A percentile compares a stretch with the other conserved stretches of the same genome.
Evolutionary conservation across 345 rosid genomes (phyloP).

Genomic region (Lenwebbia sp.): DNA sequence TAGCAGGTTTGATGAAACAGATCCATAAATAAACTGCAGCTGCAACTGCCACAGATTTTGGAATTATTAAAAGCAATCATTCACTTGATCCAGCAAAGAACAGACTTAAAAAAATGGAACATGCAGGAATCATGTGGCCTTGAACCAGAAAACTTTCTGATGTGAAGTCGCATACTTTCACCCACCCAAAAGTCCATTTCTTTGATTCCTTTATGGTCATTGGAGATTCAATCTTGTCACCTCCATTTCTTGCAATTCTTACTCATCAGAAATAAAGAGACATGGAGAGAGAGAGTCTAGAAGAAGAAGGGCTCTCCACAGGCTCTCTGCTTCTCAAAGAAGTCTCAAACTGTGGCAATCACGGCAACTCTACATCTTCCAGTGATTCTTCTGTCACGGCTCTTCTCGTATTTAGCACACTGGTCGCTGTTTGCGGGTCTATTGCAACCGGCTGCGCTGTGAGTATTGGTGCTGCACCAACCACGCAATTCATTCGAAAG

Average conservation of each 20-base stretch:
- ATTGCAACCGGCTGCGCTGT: conserved; percentile 19
- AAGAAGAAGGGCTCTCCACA: not conserved
- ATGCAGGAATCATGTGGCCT: not conserved
- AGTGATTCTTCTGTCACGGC: conserved; percentile 8
- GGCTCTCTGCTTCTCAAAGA: not conserved
- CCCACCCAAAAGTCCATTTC: not conserved
- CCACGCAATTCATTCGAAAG: not conserved
- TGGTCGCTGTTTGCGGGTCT: conserved; percentile 27
- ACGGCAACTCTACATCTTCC: not conserved
- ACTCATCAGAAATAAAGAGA: not conserved
- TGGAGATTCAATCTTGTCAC: not conserved
- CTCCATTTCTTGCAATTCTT: not conserved
- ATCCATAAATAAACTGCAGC: not conserved
- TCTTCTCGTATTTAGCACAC: conserved; percentile 25
- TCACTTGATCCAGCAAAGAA: not conserved
- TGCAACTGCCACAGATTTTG: not conserved
- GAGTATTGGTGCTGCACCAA: conserved; percentile 1
- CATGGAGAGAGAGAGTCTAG: not conserved
- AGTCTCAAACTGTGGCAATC: not conserved
- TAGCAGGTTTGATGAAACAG: not conserved
- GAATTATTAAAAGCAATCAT: not conserved
- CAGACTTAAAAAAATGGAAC: not conserved
- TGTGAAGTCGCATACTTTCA: not conserved
- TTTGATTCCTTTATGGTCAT: not conserved
- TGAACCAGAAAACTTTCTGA: not conserved